phyloP scores from a whole-genome alignment of 2,329 filamentous ascomycete genomes.

The Purpureocillium lavendulum region DNA sequence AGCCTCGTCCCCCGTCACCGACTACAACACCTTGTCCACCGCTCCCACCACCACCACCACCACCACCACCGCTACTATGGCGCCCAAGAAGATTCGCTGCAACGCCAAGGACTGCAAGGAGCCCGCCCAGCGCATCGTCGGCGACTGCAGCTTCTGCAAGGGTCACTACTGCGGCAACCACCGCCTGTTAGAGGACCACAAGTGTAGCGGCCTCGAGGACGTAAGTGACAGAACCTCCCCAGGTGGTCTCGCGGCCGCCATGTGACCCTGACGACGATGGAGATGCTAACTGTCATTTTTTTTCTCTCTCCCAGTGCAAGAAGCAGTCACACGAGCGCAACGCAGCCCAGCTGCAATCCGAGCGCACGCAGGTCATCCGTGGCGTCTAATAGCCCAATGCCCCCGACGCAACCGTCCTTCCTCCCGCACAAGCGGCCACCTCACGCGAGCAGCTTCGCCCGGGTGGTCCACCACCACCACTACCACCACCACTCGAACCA shows the following conservation, averaged over 20 bases:
- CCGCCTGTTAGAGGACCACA: conserved; percentile 86
- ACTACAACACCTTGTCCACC: not conserved
- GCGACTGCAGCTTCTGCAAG: conserved; percentile 91
- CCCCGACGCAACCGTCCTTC: no score
- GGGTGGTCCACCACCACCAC: no score
- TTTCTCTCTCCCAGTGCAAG: conserved; percentile 61
- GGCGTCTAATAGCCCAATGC: conserved; percentile 50
- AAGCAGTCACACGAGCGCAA: conserved; percentile 95
- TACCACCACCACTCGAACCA: no score
- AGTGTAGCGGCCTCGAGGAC: conserved; percentile 86
- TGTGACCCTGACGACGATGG: not conserved
- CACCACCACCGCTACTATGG: conserved; percentile 35
- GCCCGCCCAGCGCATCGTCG: conserved; percentile 83
- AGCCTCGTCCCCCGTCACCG: no score
- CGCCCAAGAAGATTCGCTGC: conserved; percentile 75
- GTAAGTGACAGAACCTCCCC: conserved; percentile 35
- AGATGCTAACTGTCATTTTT: conserved; percentile 4
- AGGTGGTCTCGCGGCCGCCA: not conserved
- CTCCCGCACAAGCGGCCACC: no score
- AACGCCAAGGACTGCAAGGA: conserved; percentile 84
- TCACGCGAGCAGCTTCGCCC: not conserved
- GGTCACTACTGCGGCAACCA: conserved; percentile 95
- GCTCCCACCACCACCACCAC: not conserved
- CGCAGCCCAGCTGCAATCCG: conserved; percentile 81
- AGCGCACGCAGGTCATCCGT: conserved; percentile 90